A percentile compares a stretch with the other conserved stretches of the same genome.
Conservation (phyloP, 2,329 filamentous ascomycete species). For the Cladosporium oxysporum region DNA sequence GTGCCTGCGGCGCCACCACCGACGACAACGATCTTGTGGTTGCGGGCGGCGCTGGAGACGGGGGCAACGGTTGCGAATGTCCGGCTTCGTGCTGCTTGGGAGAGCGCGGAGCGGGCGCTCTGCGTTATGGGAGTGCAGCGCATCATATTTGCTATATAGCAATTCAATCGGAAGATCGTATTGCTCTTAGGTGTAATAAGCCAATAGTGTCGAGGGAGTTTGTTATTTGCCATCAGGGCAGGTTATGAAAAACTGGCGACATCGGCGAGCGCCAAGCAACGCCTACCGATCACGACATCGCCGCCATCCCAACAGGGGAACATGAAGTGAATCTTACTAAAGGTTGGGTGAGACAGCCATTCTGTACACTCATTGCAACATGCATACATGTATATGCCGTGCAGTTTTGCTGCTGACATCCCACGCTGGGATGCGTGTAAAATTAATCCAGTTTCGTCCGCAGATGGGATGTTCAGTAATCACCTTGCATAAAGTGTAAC, state of each 20-base stretch:
- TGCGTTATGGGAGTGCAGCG: constrained; percentile 4
- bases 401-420: neutral
- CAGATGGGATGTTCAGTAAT: neutral
- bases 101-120: constrained; percentile 2
- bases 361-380: neutral
- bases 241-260: neutral
- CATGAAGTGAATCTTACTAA: neutral
- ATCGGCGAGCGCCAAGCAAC: neutral
- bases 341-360: neutral
- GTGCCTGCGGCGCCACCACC: constrained; percentile 68
- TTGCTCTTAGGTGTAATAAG: neutral
- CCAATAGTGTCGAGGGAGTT: neutral
- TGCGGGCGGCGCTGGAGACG: constrained; percentile 35
- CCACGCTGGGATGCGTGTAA: neutral
- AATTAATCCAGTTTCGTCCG: neutral
- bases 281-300: constrained; percentile 3
- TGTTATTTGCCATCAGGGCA: neutral
- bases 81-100: neutral
- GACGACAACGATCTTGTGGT: constrained; percentile 67
- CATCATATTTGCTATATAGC: neutral
- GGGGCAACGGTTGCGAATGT: constrained; percentile 15
- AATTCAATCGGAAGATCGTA: neutral
- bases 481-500: neutral
- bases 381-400: neutral
- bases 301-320: neutral